Evolutionary conservation across 2,329 filamentous ascomycete species (phyloP).

Genomic region (Zasmidium angulare): DNA sequence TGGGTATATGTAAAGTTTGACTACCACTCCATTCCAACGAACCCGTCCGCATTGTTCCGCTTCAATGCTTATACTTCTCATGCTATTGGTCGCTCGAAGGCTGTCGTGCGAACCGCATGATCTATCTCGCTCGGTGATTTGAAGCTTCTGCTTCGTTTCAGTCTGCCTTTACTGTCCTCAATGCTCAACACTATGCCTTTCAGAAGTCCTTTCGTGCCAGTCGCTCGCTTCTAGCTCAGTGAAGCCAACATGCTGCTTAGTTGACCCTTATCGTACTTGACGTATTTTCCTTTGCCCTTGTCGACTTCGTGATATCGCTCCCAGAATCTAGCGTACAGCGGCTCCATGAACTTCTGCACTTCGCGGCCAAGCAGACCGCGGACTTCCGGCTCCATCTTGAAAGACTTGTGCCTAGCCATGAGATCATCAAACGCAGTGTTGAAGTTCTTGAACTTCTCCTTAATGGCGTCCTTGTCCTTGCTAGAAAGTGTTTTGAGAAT

Average conservation of each 20-base stretch:
- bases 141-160: neutral
- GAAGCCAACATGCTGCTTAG: conserved; percentile 63
- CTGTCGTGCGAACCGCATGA: neutral
- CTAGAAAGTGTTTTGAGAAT: conserved; percentile 80
- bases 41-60: neutral
- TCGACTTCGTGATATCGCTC: conserved; percentile 97
- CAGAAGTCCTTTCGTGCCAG: neutral
- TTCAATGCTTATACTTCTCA: neutral
- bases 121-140: neutral
- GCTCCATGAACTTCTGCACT: conserved; percentile 88
- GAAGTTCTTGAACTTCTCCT: conserved; percentile 91
- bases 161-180: neutral
- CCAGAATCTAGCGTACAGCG: conserved; percentile 92
- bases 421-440: conserved; percentile 89
- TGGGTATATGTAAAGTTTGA: neutral
- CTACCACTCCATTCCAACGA: neutral
- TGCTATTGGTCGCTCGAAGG: neutral
- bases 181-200: neutral
- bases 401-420: conserved; percentile 75
- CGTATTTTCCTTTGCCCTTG: conserved; percentile 96
- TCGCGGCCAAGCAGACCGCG: conserved; percentile 76
- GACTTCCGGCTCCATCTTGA: conserved; percentile 89
- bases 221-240: conserved; percentile 10
- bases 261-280: conserved; percentile 89
- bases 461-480: conserved; percentile 95